Evolutionary conservation across 1,139 yeast genomes (phyloP).

Genomic region (Diutina ranongensis): DNA sequence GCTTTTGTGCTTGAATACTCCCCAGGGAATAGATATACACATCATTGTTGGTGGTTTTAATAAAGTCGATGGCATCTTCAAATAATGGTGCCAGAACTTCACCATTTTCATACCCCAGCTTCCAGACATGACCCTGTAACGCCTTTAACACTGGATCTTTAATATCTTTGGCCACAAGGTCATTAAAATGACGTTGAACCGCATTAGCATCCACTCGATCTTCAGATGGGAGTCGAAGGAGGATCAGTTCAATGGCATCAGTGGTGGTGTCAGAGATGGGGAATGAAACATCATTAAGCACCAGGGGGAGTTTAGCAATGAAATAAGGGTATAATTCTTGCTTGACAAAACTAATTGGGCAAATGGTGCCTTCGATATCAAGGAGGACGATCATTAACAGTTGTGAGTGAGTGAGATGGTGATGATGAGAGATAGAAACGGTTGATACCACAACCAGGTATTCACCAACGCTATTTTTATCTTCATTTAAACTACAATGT

Average conservation of each 20-base stretch:
- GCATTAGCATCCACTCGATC: constrained; percentile 15
- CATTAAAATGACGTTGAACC: constrained; percentile 35
- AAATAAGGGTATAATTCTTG: constrained; percentile 51
- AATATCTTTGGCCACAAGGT: constrained; percentile 52
- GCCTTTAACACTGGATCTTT: constrained; percentile 71
- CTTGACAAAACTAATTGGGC: constrained; percentile 82
- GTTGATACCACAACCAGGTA: too few relatives aligned
- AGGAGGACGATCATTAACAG: constrained; percentile 30
- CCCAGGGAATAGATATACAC: constrained; percentile 88
- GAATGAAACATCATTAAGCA: constrained; percentile 8
- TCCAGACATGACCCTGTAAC: constrained; percentile 82
- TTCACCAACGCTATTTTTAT: too few relatives aligned
- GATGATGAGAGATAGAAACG: too few relatives aligned
- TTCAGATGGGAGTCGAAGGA: constrained; percentile 34
- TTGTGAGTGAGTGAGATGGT: too few relatives aligned
- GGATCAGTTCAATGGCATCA: constrained; percentile 17
- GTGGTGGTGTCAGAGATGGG: constrained; percentile 18
- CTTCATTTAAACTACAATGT: too few relatives aligned
- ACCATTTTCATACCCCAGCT: constrained; percentile 63
- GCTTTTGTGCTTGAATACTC: constrained; percentile 72
- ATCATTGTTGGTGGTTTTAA: constrained; percentile 26
- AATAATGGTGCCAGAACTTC: constrained; percentile 70
- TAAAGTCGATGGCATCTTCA: constrained; percentile 54
- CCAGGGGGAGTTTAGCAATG: constrained; percentile 17
- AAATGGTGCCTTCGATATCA: constrained; percentile 88